phyloP scores from a whole-genome alignment of 345 rosid genomes.

The Populus davidiana region DNA sequence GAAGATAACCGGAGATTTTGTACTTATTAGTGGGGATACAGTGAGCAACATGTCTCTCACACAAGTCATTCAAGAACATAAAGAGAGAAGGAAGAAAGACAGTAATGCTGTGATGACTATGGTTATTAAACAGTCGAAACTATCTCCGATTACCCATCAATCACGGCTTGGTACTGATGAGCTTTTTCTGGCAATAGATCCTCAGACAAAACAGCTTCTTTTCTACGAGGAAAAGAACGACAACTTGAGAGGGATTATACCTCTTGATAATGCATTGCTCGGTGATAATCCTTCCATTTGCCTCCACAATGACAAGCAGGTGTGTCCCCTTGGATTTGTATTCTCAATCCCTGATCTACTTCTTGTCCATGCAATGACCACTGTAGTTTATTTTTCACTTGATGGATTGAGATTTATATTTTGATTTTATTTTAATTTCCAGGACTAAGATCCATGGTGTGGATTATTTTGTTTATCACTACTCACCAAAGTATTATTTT shows the following conservation, averaged over 20 bases:
- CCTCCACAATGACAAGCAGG: conserved; percentile 80
- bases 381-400: neutral
- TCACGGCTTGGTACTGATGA: conserved; percentile 94
- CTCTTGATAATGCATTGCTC: conserved; percentile 71
- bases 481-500: conserved; percentile 1
- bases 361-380: neutral
- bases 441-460: neutral
- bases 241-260: conserved; percentile 49
- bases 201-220: conserved; percentile 85
- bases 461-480: neutral
- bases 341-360: neutral
- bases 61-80: conserved; percentile 71
- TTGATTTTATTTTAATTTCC: neutral
- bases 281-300: conserved; percentile 58
- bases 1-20: conserved; percentile 90
- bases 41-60: conserved; percentile 89
- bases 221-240: conserved; percentile 73
- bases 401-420: neutral
- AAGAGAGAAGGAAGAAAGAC: conserved; percentile 86
- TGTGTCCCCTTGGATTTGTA: conserved; percentile 19
- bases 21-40: conserved; percentile 91
- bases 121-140: conserved; percentile 76
- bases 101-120: conserved; percentile 89
- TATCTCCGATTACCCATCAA: conserved; percentile 62
- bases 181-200: conserved; percentile 83